Evolutionary conservation across 106 monocot genomes (phyloP), one percentile per base, ranked within the genome.

Genomic region (Allium sativum): DNA sequence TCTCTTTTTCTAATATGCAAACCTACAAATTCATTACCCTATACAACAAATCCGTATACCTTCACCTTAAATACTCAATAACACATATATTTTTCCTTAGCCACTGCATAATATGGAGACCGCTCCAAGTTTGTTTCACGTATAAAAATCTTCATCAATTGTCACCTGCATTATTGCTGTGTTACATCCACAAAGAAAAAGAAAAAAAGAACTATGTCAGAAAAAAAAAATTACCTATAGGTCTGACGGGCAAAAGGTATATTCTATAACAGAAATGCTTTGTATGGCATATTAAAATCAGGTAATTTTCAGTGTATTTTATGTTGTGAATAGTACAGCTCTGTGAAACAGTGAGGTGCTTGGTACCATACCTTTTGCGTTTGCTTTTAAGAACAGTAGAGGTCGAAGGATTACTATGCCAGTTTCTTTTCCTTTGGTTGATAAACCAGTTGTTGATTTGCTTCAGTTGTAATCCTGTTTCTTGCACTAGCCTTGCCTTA

Each of bases 381-480:
- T 94, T 94, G 79, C 81, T 94, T 76, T 94, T 94, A 12, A 70
- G 13, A 8, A 55, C 22, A 3, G 74, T 64, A 13, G 94, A 86
- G 15, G 89, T 83, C 11, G 94, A 86, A 15, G 94, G 86, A 56
- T 94, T 94, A 65, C 70, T 94, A 69, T 94, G 89, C 94, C 94
- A 94, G 70, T 94, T 94, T 74, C 94, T 69, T 74, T 94, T 94
- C 67, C 94, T 76, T 78, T 94, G 94, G 73, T 94, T 94, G 69
- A 94, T 94, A 71, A 94, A 94, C 94, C 94, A 94, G 69, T 94
- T 94, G 67, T 94, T 94, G 64, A 94, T 94, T 65, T 94, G 94
- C 75, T 94, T 94, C 45, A 94, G 78, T 12, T 94, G 94, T 63
- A 94, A 46, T 44, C 94, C 94, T 58, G 94, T 94, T 79, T 94